Evolutionary conservation across 257 asterid species (phyloP), one percentile per base, ranked within the genome.

Genomic region (Lycium ferocissimum): DNA sequence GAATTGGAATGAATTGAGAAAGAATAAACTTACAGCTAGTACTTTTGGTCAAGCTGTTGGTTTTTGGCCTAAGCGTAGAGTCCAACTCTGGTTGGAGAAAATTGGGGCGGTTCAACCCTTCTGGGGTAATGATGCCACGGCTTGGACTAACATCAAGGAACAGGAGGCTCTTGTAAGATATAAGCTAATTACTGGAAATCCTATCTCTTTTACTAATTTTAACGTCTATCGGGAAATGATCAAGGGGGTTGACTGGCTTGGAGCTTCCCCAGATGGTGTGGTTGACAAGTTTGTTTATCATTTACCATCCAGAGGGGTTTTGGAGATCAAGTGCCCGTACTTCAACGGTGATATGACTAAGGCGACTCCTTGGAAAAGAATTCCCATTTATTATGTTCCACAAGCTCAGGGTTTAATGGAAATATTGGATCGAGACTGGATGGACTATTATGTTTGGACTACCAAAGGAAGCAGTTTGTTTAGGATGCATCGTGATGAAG

Each of bases 321-420:
- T 96, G 82, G 99, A 94, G 88, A 90, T 96, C 45, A 96, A 96
- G 45, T 94, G 98, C 78, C 99, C 98, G 2, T 94, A 17, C 84
- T 92, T 92, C 70, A 85, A 88, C 45, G 94, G 96, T 6, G 93
- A 92, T 67, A 91, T 66, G 94, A 84, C 83, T 66, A 80, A 11
- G 33, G 93, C 91, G 67, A 47, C 1, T 20, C 98, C 99, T 2
- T 94, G 96, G 96, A 91, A 87, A 84, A 91, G 95, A 79, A 85
- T 96, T 14, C 98, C 97, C 0, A 58, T 94, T 75, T 87, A 92
- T 88, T 94, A 90, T 85, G 89, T 94, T 82, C 99, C 98, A 59
- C 99, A 96, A 80, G 99, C 97, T 84, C 98, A 93, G 83, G 99
- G 98, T 69, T 89, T 96, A 89, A 93, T 96, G 99, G 98, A 93